Evolutionary conservation across 441 rosid species (phyloP).

Genomic region (Populus hybrid): DNA sequence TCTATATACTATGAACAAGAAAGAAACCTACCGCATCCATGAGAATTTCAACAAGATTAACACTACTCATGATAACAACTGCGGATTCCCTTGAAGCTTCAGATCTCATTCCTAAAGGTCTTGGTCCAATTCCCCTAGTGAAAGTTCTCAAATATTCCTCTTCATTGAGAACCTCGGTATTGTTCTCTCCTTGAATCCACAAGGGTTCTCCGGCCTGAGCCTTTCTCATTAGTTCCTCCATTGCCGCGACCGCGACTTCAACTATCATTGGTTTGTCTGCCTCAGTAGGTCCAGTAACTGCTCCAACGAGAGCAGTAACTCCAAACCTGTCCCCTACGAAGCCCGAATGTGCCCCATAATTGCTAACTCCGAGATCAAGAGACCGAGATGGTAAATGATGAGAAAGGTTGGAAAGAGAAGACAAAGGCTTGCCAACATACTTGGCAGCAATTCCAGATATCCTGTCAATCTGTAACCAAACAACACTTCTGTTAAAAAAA

Average conservation of each 20-base stretch:
- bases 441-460: constrained; percentile 88
- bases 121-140: constrained; percentile 77
- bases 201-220: constrained; percentile 76
- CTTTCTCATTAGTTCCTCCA: constrained; percentile 93
- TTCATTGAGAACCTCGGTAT: constrained; percentile 52
- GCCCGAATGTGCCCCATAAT: constrained; percentile 59
- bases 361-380: constrained; percentile 59
- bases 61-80: constrained; percentile 83
- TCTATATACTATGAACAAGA: too few species aligned
- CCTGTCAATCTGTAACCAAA: constrained; percentile 67
- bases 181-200: constrained; percentile 57
- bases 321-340: constrained; percentile 77
- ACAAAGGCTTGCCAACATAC: constrained; percentile 80
- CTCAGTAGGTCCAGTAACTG: constrained; percentile 64
- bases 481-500: background rate
- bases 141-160: constrained; percentile 76
- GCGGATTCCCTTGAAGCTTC: constrained; percentile 90
- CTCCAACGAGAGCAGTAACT: constrained; percentile 54
- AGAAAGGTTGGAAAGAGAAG: constrained; percentile 45
- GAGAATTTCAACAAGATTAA: constrained; percentile 91
- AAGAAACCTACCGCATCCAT: constrained; percentile 84
- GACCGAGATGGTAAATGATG: constrained; percentile 61
- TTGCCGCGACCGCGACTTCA: constrained; percentile 94
- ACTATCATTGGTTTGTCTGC: constrained; percentile 90
- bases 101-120: constrained; percentile 64